A percentile compares a stretch with the other conserved stretches of the same genome.
phyloP scores from a whole-genome alignment of 768 basidiomycete genomes.

The Mycena kentingensis region DNA sequence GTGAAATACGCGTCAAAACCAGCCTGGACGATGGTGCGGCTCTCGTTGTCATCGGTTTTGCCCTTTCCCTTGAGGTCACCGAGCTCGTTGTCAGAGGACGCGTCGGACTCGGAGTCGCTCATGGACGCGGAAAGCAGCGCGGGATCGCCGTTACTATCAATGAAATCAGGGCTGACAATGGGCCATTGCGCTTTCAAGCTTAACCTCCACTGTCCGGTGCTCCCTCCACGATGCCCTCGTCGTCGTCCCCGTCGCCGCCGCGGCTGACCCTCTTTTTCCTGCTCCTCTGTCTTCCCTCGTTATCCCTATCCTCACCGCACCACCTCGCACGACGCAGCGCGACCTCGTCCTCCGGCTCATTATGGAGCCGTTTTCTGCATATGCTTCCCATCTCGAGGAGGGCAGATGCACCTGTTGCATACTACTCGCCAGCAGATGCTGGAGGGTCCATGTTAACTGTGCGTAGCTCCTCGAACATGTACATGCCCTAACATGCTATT shows the following conservation, averaged over 20 bases:
- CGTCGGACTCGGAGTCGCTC: conserved; percentile 17
- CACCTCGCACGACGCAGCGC: neutral
- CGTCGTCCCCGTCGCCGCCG: neutral
- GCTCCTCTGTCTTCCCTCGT: conserved; percentile 25
- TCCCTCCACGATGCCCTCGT: no score
- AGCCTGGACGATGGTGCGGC: conserved; percentile 52
- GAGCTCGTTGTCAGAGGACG: conserved; percentile 12
- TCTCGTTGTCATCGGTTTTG: conserved; percentile 4
- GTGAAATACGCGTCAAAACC: conserved; percentile 88
- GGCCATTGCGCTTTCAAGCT: no score
- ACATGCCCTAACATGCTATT: conserved; percentile 8
- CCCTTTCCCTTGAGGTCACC: conserved; percentile 17
- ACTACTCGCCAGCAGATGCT: conserved; percentile 51
- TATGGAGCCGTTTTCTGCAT: conserved; percentile 12
- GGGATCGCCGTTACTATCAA: no score
- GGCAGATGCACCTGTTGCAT: conserved; percentile 53
- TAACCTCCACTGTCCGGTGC: no score
- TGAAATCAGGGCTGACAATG: no score
- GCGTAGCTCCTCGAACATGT: conserved; percentile 28
- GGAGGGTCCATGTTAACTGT: conserved; percentile 79
- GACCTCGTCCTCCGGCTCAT: neutral
- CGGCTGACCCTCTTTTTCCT: conserved; percentile 18
- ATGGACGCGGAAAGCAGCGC: no score
- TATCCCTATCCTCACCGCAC: conserved; percentile 10
- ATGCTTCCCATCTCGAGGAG: conserved; percentile 16